Evolutionary conservation across 2,329 filamentous ascomycete species (phyloP), one percentile per base, ranked within the genome.

Genomic region (Parafenestella ontariensis): DNA sequence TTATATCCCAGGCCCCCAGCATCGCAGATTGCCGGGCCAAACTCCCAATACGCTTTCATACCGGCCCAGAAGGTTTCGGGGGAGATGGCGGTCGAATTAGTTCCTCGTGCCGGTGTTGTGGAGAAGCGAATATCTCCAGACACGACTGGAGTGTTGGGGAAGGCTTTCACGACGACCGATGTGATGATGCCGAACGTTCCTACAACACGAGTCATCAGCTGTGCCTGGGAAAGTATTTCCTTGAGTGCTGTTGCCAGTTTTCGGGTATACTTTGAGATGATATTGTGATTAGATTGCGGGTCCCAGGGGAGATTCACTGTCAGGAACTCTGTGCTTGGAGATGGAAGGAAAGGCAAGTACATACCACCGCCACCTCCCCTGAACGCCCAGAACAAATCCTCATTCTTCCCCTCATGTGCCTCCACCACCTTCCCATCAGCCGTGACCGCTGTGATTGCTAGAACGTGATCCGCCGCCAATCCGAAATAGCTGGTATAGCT

Each of bases 401-500:
- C 33, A 36, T 64, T 65, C 26, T 51, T 42, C 7, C 62, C 47
- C 21, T 50, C 50, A 53, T 58, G 49, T 11, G 57, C 56, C 18
- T 56, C 62, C 4, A 71, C 53, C 28, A 64, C 54, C 29, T 50
- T 53, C n/a, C 67, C 67, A 54, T 59, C 51, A 3, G 67, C 61
- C 11, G 59, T 60, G 10, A 66, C 63, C 10, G 59, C 64, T 4
- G 62, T 46, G 20, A 68, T 58, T 5, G 45, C 46, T 5, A 71
- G 17, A 3, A 68, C 60, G 31, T 69, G 52, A 49, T 70, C 66
- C 3, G 63, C 68, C 5, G 60, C 63, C 28, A 69, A 41, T 1
- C 64, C 66, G 58, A 79, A 79, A 41, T 77, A 70, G 40, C 76
- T 76, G 11, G 79, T 78, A 46, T 85, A 68, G 10, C 80, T 80